Evolutionary conservation across 108 stramenopile genomes (phyloP).

Genomic region (Fragilariopsis cylindrus): DNA sequence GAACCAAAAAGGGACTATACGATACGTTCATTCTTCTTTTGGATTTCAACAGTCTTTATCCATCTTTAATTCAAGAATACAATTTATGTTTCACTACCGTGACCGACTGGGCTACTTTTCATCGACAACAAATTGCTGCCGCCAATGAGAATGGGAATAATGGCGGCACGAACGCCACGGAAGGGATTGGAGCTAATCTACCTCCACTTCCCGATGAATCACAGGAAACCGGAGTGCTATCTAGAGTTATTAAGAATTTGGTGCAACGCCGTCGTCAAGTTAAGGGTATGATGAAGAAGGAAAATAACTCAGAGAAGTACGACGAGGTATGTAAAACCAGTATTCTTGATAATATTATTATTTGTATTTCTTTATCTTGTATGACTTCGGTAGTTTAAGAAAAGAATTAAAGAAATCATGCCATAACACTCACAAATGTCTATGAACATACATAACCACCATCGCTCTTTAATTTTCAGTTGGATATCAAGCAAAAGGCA

Average conservation of each 20-base stretch:
- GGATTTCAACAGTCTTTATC: constrained; percentile 99
- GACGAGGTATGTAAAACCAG: constrained; percentile 61
- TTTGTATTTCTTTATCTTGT: constrained; percentile 11
- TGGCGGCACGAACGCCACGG: constrained; percentile 31
- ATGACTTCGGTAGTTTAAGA: not conserved
- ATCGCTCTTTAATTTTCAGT: constrained; percentile 34
- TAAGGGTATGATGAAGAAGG: constrained; percentile 91
- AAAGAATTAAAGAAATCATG: not conserved
- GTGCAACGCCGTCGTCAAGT: constrained; percentile 94
- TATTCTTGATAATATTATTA: constrained; percentile 4
- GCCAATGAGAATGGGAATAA: not conserved
- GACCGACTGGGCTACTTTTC: constrained; percentile 78
- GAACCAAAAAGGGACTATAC: constrained; percentile 99
- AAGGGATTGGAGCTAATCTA: constrained; percentile 50
- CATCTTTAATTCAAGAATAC: constrained; percentile 99
- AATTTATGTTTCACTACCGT: constrained; percentile 99
- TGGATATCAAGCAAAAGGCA: constrained; percentile 98
- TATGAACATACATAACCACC: too few relatives aligned
- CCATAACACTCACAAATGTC: constrained; percentile 2
- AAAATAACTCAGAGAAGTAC: constrained; percentile 64
- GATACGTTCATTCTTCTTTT: constrained; percentile 98
- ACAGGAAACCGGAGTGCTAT: constrained; percentile 89
- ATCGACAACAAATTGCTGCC: constrained; percentile 20
- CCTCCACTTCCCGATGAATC: constrained; percentile 91
- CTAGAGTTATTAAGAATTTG: constrained; percentile 93